phyloP scores from a whole-genome alignment of 352 stramenopile genomes.

The Pythium aristosporum region DNA sequence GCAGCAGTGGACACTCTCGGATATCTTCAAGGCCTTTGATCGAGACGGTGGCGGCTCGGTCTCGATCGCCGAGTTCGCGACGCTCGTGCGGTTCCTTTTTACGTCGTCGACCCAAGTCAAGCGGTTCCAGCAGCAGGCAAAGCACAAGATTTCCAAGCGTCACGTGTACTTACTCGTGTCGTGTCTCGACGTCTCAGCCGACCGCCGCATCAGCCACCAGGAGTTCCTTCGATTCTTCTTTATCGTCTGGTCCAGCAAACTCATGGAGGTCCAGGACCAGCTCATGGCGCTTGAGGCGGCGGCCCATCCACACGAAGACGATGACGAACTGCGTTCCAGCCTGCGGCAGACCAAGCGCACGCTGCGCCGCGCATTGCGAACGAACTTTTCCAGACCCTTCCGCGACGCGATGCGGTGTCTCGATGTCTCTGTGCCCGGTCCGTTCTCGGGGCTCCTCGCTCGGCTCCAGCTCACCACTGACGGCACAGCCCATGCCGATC shows the following conservation, averaged over 20 bases:
- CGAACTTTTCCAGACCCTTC: conserved; percentile 54
- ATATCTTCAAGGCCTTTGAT: conserved; percentile 53
- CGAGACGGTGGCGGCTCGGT: conserved; percentile 43
- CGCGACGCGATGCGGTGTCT: conserved; percentile 55
- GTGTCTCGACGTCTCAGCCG: conserved; percentile 42
- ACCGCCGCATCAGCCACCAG: conserved; percentile 40
- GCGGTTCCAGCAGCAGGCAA: conserved; percentile 16
- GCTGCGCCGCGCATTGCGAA: conserved; percentile 39
- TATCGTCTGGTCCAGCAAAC: conserved; percentile 46
- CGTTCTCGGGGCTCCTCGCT: conserved; percentile 37
- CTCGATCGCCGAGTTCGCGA: conserved; percentile 51
- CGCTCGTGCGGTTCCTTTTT: conserved; percentile 47
- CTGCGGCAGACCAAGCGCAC: conserved; percentile 23
- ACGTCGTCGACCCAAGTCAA: conserved; percentile 23
- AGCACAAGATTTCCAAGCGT: conserved; percentile 35
- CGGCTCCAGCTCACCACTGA: conserved; percentile 32
- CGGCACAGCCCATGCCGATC: background rate
- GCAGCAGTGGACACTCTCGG: conserved; percentile 44
- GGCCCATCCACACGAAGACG: conserved; percentile 1
- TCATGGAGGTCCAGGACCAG: conserved; percentile 54
- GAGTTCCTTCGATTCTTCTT: conserved; percentile 60
- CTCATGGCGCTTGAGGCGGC: conserved; percentile 29
- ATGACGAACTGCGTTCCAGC: conserved; percentile 8
- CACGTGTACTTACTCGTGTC: conserved; percentile 55
- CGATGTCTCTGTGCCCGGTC: conserved; percentile 36